Evolutionary conservation across 495 filamentous ascomycete species (phyloP).

Genomic region (Collariella sp.): DNA sequence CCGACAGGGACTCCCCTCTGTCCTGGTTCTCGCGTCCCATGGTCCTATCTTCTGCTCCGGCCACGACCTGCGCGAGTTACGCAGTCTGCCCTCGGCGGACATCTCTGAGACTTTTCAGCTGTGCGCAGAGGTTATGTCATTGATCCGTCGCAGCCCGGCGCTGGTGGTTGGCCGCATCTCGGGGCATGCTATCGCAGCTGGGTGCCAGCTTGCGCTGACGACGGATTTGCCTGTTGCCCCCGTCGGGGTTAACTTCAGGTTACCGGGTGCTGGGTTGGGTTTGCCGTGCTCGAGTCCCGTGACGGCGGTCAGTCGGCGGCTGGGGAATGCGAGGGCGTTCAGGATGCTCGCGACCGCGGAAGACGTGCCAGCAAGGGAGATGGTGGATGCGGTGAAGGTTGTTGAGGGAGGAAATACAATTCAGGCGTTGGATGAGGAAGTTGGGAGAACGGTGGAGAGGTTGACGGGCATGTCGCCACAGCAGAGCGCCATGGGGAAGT

Average conservation of each 20-base stretch:
- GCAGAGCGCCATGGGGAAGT: constrained; percentile 24
- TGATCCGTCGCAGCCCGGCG: constrained; percentile 21
- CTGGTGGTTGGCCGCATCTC: constrained; percentile 17
- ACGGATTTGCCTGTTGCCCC: constrained; percentile 19
- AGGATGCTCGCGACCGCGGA: constrained; percentile 19
- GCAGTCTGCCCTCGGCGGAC: background rate
- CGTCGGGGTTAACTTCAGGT: constrained; percentile 3
- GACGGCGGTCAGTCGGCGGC: constrained; percentile 12
- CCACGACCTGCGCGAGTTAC: constrained; percentile 21
- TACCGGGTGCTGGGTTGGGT: constrained; percentile 21
- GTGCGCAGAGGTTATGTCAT: constrained; percentile 22
- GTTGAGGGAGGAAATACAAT: background rate
- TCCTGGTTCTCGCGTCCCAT: constrained; percentile 21
- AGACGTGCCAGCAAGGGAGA: constrained; percentile 7
- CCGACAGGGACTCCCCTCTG: constrained; percentile 9
- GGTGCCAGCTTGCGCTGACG: constrained; percentile 23
- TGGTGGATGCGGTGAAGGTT: constrained; percentile 13
- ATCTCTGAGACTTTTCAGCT: constrained; percentile 15
- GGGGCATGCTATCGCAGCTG: constrained; percentile 21
- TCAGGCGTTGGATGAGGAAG: constrained; percentile 8
- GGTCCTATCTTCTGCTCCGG: constrained; percentile 24
- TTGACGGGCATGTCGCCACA: constrained; percentile 17
- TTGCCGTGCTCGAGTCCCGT: constrained; percentile 23
- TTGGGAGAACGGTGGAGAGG: constrained; percentile 9
- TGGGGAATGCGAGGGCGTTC: constrained; percentile 11